phyloP scores from a whole-genome alignment of 2,329 filamentous ascomycete genomes.

The Stachybotrys chlorohalonatus region DNA sequence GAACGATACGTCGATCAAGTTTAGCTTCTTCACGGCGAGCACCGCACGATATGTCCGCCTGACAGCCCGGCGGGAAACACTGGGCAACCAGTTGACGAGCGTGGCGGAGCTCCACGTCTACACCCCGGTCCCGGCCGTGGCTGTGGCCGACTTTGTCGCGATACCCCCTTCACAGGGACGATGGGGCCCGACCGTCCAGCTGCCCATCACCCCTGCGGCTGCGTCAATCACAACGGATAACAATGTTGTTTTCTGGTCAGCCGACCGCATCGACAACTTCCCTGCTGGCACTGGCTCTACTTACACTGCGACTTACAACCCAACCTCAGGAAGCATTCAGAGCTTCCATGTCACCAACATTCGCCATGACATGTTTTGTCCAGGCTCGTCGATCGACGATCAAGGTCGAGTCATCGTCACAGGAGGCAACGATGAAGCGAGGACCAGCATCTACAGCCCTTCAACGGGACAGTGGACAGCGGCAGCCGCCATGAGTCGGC shows the following conservation, averaged over 20 bases:
- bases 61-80: not conserved
- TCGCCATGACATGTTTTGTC: constrained; percentile 47
- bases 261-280: not conserved
- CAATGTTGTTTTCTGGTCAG: not conserved
- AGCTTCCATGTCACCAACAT: constrained; percentile 24
- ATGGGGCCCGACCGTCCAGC: constrained; percentile 1
- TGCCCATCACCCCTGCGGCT: not conserved
- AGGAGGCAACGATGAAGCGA: constrained; percentile 39
- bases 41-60: not conserved
- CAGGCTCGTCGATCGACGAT: constrained; percentile 40
- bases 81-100: not conserved
- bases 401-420: constrained; percentile 42
- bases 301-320: not conserved
- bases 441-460: constrained; percentile 37
- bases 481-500: constrained; percentile 29
- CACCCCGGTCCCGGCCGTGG: not conserved
- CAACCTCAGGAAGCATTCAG: not conserved
- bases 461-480: constrained; percentile 23
- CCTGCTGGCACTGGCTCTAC: not conserved
- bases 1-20: not conserved
- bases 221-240: not conserved
- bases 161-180: not conserved
- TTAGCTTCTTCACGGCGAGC: not conserved
- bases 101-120: constrained; percentile 1
- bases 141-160: not conserved